Percentiles rank a stretch among this genome's conserved stretches.
These are phyloP conservation scores for Zygosaccharomyces bailii DNA, from an alignment of 805 yeast species.

Conservation along the genomic window DNA sequence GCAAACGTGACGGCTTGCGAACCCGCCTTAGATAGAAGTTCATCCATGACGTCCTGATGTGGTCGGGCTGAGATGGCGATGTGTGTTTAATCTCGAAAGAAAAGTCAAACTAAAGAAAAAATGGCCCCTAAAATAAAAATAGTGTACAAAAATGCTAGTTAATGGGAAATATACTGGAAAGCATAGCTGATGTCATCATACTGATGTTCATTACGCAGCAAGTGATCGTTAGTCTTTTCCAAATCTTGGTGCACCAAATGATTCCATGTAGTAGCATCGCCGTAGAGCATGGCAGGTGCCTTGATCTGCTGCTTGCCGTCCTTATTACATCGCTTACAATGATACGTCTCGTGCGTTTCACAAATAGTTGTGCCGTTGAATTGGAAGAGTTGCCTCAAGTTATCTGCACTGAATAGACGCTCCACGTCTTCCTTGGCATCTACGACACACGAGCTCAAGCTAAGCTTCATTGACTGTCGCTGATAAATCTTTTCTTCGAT, in stretches of 20 bases:
- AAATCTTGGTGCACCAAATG: slow-evolving; percentile 69
- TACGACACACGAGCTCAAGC: slow-evolving; percentile 91
- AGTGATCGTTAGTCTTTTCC: slow-evolving; percentile 65
- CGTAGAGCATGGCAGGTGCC: slow-evolving; percentile 88
- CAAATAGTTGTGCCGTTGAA: slow-evolving; percentile 65
- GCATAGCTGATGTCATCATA: slow-evolving; percentile 75
- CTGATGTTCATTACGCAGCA: slow-evolving; percentile 69
- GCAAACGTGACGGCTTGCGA: slow-evolving; percentile 79
- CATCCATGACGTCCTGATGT: slow-evolving; percentile 45
- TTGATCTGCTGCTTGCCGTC: slow-evolving; percentile 57
- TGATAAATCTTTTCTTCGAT: slow-evolving; percentile 96
- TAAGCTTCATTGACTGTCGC: slow-evolving; percentile 90
- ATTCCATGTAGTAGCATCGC: slow-evolving; percentile 98
- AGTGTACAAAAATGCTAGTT: slow-evolving; percentile 1
- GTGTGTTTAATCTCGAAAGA: too few relatives aligned
- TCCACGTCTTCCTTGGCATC: slow-evolving; percentile 96
- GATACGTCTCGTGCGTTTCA: slow-evolving; percentile 90
- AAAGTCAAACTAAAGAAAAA: too few relatives aligned
- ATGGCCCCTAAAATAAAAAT: too few relatives aligned
- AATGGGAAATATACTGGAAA: slow-evolving; percentile 90
- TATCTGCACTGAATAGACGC: slow-evolving; percentile 80
- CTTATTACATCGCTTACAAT: slow-evolving; percentile 72
- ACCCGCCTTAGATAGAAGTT: slow-evolving; percentile 53
- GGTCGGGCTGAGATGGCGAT: too few relatives aligned
- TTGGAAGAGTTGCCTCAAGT: slow-evolving; percentile 69